Percentiles rank a stretch among this genome's conserved stretches.
These are phyloP conservation scores for Botrytis paeoniae DNA, from an alignment of 2,329 filamentous ascomycete species.

Conservation along the genomic window DNA sequence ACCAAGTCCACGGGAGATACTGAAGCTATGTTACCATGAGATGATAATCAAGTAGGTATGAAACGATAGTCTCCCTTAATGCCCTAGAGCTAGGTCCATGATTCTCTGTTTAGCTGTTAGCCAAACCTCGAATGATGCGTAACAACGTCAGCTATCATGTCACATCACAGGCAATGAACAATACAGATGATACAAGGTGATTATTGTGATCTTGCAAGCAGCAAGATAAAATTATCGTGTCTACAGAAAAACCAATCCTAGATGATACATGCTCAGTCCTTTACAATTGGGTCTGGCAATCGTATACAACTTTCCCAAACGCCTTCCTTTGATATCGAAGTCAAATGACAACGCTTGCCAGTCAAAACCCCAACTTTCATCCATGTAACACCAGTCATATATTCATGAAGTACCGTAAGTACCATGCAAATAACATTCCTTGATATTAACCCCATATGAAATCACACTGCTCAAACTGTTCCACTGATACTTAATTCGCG, in stretches of 20 bases:
- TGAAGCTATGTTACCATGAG: not conserved
- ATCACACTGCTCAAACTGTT: constrained; percentile 50
- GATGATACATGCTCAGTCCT: constrained; percentile 11
- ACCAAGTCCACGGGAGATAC: not conserved
- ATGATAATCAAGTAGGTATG: not conserved
- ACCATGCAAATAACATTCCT: constrained; percentile 15
- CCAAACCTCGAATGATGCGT: not conserved
- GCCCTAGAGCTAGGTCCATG: not conserved
- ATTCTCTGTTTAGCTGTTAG: not conserved
- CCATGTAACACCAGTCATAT: constrained; percentile 15
- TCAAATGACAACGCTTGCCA: constrained; percentile 11
- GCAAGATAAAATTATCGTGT: constrained; percentile 4
- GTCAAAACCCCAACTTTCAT: constrained; percentile 3
- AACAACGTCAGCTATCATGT: not conserved
- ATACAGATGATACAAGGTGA: not conserved
- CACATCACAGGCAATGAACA: not conserved
- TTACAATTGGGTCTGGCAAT: constrained; percentile 6
- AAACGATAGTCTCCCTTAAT: not conserved
- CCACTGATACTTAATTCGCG: constrained; percentile 89
- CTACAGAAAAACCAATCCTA: constrained; percentile 4
- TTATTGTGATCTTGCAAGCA: not conserved
- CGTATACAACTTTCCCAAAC: constrained; percentile 10
- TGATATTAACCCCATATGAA: not conserved
- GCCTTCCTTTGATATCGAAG: constrained; percentile 11
- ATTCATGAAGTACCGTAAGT: constrained; percentile 17